Evolutionary conservation across 148 eudicot genomes (phyloP).

Genomic region (Camellia japonica): DNA sequence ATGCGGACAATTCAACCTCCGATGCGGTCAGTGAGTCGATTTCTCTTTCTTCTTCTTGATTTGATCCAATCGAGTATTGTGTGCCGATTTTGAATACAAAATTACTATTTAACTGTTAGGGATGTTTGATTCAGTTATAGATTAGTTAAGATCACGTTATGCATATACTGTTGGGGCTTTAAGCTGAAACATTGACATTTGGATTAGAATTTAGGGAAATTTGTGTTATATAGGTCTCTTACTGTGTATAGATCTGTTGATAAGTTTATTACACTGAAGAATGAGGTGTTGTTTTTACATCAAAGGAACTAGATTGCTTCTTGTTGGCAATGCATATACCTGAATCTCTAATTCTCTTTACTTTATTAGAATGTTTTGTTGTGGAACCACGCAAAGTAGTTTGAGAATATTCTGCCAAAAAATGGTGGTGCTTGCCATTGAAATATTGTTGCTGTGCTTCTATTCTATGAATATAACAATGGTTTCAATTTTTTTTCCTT

Average conservation of each 20-base stretch:
- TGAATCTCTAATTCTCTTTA: not conserved
- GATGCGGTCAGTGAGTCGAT: slow-evolving; percentile 69
- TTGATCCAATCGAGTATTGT: not conserved
- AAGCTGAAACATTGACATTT: not conserved
- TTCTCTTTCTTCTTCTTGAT: not conserved
- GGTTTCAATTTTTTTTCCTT: too few relatives aligned
- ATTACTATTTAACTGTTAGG: too few relatives aligned
- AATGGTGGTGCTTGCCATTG: not conserved
- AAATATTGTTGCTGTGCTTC: not conserved
- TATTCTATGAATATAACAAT: not conserved
- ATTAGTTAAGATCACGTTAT: not conserved
- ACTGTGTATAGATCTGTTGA: not conserved
- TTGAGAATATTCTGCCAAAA: not conserved
- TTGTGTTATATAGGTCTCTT: not conserved
- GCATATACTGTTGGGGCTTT: not conserved
- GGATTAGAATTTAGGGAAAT: not conserved
- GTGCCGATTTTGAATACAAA: too few relatives aligned
- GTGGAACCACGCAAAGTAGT: not conserved
- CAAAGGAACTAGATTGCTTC: not conserved
- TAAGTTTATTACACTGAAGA: too few relatives aligned
- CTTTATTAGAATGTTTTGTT: not conserved
- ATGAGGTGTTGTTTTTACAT: too few relatives aligned
- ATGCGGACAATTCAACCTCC: slow-evolving; percentile 63
- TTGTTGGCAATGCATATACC: not conserved
- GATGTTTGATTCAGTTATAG: not conserved